Conservation (phyloP, 106 monocot genomes). For the Cymbidium sinense region DNA sequence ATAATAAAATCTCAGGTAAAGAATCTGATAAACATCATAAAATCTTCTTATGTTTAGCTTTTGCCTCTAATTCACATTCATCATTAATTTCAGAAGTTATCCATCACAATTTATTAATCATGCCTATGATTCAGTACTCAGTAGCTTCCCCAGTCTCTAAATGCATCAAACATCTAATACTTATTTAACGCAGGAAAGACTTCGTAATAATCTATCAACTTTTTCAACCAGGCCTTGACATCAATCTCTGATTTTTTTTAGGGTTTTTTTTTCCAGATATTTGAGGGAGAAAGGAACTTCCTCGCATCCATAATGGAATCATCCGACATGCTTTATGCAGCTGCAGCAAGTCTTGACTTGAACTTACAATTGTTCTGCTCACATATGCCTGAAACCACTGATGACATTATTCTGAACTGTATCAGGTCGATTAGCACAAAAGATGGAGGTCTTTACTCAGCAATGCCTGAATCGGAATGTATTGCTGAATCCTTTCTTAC, state of each 20-base stretch:
- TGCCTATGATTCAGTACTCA: not conserved
- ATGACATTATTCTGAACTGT: conserved; percentile 80
- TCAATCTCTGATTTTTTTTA: not conserved
- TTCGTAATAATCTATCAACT: not conserved
- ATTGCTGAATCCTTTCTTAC: conserved; percentile 81
- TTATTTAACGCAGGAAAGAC: too few species aligned
- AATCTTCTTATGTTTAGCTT: not conserved
- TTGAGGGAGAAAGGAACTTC: conserved; percentile 74
- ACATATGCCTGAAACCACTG: conserved; percentile 65
- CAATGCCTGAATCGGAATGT: conserved; percentile 77
- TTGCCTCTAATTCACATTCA: not conserved
- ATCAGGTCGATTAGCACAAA: conserved; percentile 32
- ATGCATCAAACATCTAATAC: not conserved
- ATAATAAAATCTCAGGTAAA: too few species aligned
- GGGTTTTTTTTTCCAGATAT: conserved; percentile 39
- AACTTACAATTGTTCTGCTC: conserved; percentile 88
- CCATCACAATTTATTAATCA: not conserved
- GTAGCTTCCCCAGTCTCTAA: not conserved
- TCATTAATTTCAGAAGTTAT: not conserved
- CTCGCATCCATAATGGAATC: conserved; percentile 76
- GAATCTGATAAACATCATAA: too few species aligned
- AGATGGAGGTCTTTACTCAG: conserved; percentile 43
- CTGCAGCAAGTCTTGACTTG: conserved; percentile 75
- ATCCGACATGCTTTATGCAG: conserved; percentile 84
- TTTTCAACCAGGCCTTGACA: not conserved